Evolutionary conservation across 306 rosid species (phyloP), one percentile per base, ranked within the genome.

Genomic region (Vigna unguiculata): DNA sequence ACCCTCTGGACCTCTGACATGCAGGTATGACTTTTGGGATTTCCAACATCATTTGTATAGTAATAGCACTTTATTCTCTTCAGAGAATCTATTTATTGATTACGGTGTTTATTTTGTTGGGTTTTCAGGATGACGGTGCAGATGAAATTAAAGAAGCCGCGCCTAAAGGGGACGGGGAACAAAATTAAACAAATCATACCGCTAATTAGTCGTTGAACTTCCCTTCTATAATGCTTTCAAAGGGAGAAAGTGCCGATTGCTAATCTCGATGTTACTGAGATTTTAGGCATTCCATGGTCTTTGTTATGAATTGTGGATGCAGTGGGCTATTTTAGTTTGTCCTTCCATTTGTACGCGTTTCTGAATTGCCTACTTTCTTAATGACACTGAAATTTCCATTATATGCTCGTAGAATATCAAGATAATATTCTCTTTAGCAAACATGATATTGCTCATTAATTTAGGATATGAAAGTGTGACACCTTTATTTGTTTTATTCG

Each of bases 1-100:
- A 92, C 99, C 58, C 96, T 96, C 8, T 96, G 99, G 99, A 96
- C 98, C 81, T 96, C 97, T 15, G 99, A 96, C 87, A 92, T 93
- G 98, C 99, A 96, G 97, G 99, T 92, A 81, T 32, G 38, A 17
- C 19, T 63, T 15, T 79, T 8, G 9, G 30, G 55, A 11, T 48
- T 21, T 30, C n/a, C 22, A 20, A 47, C 71, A 10, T 59, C 34
- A 12, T 16, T 51, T 25, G 14, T 66, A 8, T 1, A 16, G 22
- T 9, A 58, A 34, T 9, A 19, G 43, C 25, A 22, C 30, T 59
- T 57, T 6, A 19, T 49, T 66, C 12, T 36, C 34, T 74, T 32
- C 5, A 14, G 24, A 20, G 9, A 10, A 17, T 48, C 5, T 40
- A 9, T 69, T 21, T 60, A 62, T 15, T 80, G 77, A 67, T 76